Percentiles rank a stretch among this genome's conserved stretches.
Evolutionary conservation across 2,329 filamentous ascomycete genomes (phyloP).

Genomic region (Fusarium domesticum): DNA sequence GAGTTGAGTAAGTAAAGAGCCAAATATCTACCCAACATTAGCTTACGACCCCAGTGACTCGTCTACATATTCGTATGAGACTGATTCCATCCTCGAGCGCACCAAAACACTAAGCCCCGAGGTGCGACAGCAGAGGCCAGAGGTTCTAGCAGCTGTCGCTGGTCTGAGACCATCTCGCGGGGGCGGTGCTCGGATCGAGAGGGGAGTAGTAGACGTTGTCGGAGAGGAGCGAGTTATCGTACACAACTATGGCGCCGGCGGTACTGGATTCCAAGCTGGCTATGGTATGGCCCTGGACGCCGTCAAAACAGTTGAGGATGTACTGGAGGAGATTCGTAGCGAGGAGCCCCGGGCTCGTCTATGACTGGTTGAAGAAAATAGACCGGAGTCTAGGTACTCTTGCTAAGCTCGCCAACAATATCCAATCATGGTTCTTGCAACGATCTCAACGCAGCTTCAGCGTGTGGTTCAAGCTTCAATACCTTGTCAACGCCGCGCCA

Average conservation of each 20-base stretch:
- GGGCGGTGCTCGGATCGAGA: constrained; percentile 44
- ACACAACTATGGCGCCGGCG: constrained; percentile 46
- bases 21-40: background rate
- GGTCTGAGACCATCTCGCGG: constrained; percentile 37
- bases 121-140: constrained; percentile 23
- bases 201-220: constrained; percentile 32
- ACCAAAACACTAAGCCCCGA: constrained; percentile 33
- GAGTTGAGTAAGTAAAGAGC: constrained; percentile 26
- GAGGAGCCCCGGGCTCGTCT: background rate
- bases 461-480: constrained; percentile 15
- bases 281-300: constrained; percentile 40
- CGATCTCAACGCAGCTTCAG: constrained; percentile 8
- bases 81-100: constrained; percentile 37
- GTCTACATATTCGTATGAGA: constrained; percentile 37
- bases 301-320: constrained; percentile 29
- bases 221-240: constrained; percentile 30
- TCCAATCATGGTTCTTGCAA: background rate
- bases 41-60: constrained; percentile 25
- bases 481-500: constrained; percentile 21
- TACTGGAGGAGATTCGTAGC: constrained; percentile 19
- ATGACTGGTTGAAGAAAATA: background rate
- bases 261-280: constrained; percentile 45
- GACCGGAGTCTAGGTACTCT: too few relatives aligned
- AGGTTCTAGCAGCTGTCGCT: constrained; percentile 34
- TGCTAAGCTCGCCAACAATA: too few relatives aligned